Evolutionary conservation across 106 monocot species (phyloP).

Genomic region (Agapanthus africanus): DNA sequence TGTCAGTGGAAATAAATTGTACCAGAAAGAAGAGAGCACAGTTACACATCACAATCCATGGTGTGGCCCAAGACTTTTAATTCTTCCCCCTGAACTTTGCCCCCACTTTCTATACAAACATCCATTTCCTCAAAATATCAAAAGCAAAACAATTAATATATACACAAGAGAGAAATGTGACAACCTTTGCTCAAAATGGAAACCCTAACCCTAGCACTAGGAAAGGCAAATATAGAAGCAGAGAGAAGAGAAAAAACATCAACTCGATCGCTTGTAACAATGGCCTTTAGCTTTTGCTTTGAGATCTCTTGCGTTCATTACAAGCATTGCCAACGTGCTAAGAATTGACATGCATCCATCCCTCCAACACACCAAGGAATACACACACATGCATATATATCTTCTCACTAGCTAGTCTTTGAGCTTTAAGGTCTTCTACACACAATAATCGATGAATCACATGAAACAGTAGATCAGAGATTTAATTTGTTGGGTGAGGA

Average conservation of each 20-base stretch:
- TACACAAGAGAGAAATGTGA: not conserved
- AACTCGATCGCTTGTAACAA: not conserved
- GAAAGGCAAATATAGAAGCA: not conserved
- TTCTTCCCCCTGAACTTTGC: conserved; percentile 16
- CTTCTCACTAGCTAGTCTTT: too few relatives aligned
- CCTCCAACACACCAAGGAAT: too few relatives aligned
- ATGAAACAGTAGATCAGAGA: too few relatives aligned
- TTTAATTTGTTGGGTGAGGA: too few relatives aligned
- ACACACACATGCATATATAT: too few relatives aligned
- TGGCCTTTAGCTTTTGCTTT: too few relatives aligned
- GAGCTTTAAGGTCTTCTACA: too few relatives aligned
- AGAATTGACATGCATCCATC: conserved; percentile 1
- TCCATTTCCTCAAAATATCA: not conserved
- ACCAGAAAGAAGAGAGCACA: conserved; percentile 27
- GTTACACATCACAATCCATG: conserved; percentile 35
- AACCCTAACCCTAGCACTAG: not conserved
- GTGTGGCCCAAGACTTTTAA: conserved; percentile 9
- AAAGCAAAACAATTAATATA: not conserved
- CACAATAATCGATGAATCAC: too few relatives aligned
- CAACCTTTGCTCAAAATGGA: not conserved
- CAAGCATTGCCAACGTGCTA: not conserved
- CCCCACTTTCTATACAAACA: conserved; percentile 14
- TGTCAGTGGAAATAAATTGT: not conserved
- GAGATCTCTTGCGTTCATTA: not conserved
- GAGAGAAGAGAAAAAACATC: not conserved